These are phyloP conservation scores for Saccharomycopsis microspora DNA, from an alignment of 805 yeast genomes.

Conservation along the genomic window DNA sequence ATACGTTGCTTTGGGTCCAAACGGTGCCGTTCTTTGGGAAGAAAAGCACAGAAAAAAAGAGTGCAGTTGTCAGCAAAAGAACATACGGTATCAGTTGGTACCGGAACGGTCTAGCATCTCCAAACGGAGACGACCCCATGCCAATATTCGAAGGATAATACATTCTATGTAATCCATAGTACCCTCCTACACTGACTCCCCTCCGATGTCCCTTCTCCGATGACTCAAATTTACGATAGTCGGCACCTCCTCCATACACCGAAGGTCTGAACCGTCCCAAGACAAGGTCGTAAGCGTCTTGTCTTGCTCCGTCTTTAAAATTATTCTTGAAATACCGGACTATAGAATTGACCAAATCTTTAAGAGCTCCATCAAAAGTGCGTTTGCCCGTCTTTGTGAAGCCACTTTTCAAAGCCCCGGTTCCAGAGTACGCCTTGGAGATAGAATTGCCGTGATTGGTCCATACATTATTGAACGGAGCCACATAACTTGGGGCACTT, in stretches of 20 bases:
- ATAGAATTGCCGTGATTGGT: slow-evolving; percentile 97
- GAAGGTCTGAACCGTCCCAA: slow-evolving; percentile 48
- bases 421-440: slow-evolving; percentile 82
- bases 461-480: slow-evolving; percentile 77
- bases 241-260: background rate
- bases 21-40: slow-evolving; percentile 12
- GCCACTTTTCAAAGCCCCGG: slow-evolving; percentile 95
- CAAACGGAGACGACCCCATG: slow-evolving; percentile 40
- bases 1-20: slow-evolving; percentile 5
- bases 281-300: slow-evolving; percentile 83
- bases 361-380: slow-evolving; percentile 73
- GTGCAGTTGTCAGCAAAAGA: slow-evolving; percentile 58
- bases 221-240: background rate
- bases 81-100: slow-evolving; percentile 75
- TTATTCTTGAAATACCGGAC: slow-evolving; percentile 81
- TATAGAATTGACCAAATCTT: slow-evolving; percentile 74
- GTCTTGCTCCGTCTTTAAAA: slow-evolving; percentile 82
- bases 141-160: slow-evolving; percentile 9
- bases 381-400: slow-evolving; percentile 91
- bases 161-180: background rate
- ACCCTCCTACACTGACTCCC: background rate
- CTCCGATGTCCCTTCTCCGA: background rate
- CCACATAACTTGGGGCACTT: background rate
- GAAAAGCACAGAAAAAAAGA: slow-evolving; percentile 30
- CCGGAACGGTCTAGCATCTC: slow-evolving; percentile 46